phyloP scores from a whole-genome alignment of 1,284 basidiomycete genomes.

The Sutorius eximius region DNA sequence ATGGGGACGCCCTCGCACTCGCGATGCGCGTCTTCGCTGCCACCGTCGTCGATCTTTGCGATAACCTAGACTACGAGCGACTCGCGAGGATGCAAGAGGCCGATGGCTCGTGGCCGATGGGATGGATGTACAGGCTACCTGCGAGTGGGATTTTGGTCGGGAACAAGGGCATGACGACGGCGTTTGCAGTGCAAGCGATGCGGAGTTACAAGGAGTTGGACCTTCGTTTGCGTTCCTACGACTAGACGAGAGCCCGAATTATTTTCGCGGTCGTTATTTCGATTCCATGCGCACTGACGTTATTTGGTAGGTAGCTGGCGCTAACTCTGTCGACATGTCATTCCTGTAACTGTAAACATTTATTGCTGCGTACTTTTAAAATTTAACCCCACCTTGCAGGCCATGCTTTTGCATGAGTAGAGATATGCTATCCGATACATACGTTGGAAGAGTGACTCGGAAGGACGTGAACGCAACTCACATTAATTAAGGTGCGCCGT shows the following conservation, averaged over 20 bases:
- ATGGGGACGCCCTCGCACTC: slow-evolving; percentile 25
- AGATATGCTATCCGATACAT: too few species aligned
- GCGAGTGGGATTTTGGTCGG: slow-evolving; percentile 5
- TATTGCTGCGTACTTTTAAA: too few species aligned
- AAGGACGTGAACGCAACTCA: too few species aligned
- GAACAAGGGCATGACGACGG: slow-evolving; percentile 24
- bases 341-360: too few species aligned
- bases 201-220: slow-evolving; percentile 20
- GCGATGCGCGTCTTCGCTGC: slow-evolving; percentile 23
- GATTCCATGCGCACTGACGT: too few species aligned
- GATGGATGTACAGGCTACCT: slow-evolving; percentile 19
- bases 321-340: too few species aligned
- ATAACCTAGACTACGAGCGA: slow-evolving; percentile 20
- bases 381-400: too few species aligned
- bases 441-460: too few species aligned
- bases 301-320: too few species aligned
- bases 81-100: slow-evolving; percentile 18
- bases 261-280: neutral
- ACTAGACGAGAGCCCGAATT: neutral
- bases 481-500: too few species aligned
- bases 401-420: too few species aligned
- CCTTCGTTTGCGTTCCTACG: slow-evolving; percentile 11
- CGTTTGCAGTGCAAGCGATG: slow-evolving; percentile 20
- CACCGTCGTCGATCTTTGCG: slow-evolving; percentile 10
- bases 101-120: slow-evolving; percentile 27